Conservation (phyloP, 2,329 filamentous ascomycete species). For the Ceratocystis colombiana region DNA sequence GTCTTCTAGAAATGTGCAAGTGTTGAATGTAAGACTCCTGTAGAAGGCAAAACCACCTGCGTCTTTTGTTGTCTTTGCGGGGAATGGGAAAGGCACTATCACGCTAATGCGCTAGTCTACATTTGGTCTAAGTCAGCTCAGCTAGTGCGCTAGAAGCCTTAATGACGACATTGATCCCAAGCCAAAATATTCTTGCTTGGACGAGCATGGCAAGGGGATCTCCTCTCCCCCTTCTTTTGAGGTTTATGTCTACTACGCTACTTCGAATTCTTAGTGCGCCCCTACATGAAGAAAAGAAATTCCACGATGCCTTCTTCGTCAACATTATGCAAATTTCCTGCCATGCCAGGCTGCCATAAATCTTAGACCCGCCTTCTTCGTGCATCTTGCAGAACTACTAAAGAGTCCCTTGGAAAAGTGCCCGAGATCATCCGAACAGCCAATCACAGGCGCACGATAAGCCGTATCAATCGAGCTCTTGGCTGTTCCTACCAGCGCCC, state of each 20-base stretch:
- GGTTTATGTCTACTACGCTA: no score
- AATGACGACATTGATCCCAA: conserved; percentile 18
- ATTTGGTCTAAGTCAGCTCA: conserved; percentile 1
- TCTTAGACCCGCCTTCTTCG: neutral
- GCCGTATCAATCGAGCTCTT: conserved; percentile 4
- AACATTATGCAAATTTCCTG: neutral
- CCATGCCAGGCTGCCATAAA: neutral
- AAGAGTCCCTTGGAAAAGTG: neutral
- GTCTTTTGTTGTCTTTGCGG: conserved; percentile 17
- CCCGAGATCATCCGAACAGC: conserved; percentile 18
- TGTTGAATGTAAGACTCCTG: neutral
- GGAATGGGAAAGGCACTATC: conserved; percentile 10
- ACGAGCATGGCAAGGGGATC: neutral
- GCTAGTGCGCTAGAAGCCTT: conserved; percentile 2
- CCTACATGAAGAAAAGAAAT: neutral
- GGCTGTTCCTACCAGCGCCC: conserved; percentile 11
- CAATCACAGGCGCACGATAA: conserved; percentile 17
- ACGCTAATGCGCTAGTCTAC: neutral
- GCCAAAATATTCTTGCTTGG: neutral
- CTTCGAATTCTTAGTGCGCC: no score
- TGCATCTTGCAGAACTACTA: neutral
- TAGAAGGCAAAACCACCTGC: neutral
- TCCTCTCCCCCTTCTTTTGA: neutral
- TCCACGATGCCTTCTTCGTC: neutral
- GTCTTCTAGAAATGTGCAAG: neutral